Percentiles rank a stretch among this genome's conserved stretches.
phyloP scores from a whole-genome alignment of 805 yeast genomes.

The Wickerhamiella dianesei region DNA sequence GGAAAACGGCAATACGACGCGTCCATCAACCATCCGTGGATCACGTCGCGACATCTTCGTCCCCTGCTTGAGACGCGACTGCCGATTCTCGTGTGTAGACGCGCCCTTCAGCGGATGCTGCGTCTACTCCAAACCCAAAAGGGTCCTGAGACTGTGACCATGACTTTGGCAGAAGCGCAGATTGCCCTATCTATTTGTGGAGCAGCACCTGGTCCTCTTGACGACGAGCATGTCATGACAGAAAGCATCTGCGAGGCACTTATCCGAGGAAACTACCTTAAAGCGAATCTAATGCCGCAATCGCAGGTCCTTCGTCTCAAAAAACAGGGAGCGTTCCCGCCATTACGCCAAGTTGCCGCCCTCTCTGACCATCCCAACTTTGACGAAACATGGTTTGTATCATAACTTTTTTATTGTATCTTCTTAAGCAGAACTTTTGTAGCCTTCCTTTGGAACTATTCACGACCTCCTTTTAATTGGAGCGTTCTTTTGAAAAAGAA shows the following conservation, averaged over 20 bases:
- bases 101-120: slow-evolving; percentile 18
- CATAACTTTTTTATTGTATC: not conserved
- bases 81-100: slow-evolving; percentile 21
- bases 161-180: slow-evolving; percentile 4
- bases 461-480: too few relatives aligned
- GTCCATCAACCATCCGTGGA: slow-evolving; percentile 22
- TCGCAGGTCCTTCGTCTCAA: slow-evolving; percentile 14
- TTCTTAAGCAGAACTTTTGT: not conserved
- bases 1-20: slow-evolving; percentile 33
- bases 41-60: slow-evolving; percentile 18
- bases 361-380: not conserved
- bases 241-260: slow-evolving; percentile 25
- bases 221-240: slow-evolving; percentile 16
- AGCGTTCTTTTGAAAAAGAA: too few relatives aligned
- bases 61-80: slow-evolving; percentile 20
- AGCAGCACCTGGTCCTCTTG: slow-evolving; percentile 1
- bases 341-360: slow-evolving; percentile 6
- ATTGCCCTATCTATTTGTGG: slow-evolving; percentile 7
- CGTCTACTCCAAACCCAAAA: not conserved
- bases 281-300: slow-evolving; percentile 25
- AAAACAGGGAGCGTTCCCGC: slow-evolving; percentile 17
- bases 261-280: slow-evolving; percentile 25
- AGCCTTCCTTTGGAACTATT: too few relatives aligned
- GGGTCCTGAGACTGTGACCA: not conserved
- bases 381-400: not conserved